Base-by-base conservation (phyloP, 495 filamentous ascomycete genomes). In the Cairneyella variabilis region DNA sequence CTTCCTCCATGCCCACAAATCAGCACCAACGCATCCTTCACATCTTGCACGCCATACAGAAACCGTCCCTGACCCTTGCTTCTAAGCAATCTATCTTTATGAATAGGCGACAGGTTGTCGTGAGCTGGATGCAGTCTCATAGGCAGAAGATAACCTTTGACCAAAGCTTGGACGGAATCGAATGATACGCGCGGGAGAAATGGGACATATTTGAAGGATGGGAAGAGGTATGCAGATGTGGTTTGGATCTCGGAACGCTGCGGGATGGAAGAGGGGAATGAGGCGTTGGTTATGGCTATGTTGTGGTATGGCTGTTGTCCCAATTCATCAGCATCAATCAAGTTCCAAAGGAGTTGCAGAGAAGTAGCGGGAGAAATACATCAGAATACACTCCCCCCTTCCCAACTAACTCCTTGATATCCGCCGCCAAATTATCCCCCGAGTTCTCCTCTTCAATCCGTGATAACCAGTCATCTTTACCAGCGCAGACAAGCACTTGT, bases 1-100 rank as follows among this genome's bases (percentile, higher is more conserved):
- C 92, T 74, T 10, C 83, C 79, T 9, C 80, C 84, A 62, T 97
- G 92, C 0, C 90, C 87, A 58, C 92, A 97, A 20, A 97, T 86
- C 5, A 96, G 66, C 18, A 96, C 77, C 22, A 90, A 68, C 0
- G 89, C 76, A 17, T 89, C 81, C 3, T 78, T 58, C 16, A 91
- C 78, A 48, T 85, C 79, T 10, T 80, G 62, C 27, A 76, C 73
- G n/a, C 71, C 71, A 8, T 47, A 58, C 0, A 85, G 63, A 21
- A 70, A 27, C 5, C 59, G 58, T 38, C 70, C 66, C 22, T 79
- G 75, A 5, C 61, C 59, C n/a, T 71, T 58, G 27, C 71, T 68
- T 28, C 74, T 60, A 47, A 61, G 28, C 32, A 78, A 58, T 7
- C 70, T 38, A 58, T 77, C 72, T 23, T 67, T 62, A 32, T 79